Evolutionary conservation across 495 filamentous ascomycete genomes (phyloP), one percentile per base, ranked within the genome.

Genomic region (Staphylotrichum longicolle): DNA sequence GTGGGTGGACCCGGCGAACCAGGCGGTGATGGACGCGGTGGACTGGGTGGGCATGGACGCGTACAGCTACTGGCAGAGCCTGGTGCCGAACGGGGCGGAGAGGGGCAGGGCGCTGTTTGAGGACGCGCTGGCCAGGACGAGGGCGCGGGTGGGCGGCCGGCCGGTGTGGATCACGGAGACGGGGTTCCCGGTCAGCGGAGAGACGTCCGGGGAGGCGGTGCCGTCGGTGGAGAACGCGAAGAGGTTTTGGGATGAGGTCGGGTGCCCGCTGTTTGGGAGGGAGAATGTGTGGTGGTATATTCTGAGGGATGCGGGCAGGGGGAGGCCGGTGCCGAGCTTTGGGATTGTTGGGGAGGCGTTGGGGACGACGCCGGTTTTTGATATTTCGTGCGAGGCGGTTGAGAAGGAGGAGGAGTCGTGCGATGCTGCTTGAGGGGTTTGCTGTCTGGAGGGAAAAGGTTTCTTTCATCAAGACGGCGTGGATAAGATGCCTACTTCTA

Each of bases 121-220:
- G 35, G 83, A 82, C 33, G 83, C 88, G 32, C 77, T 88, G 11
- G 66, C 73, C 32, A 76, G 75, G 42, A 91, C 89, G 58, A 74
- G 83, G 65, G 70, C 70, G 33, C 85, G 77, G 42, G 83, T 82
- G 56, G 75, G 77, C 27, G 83, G 80, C 61, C 93, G 91, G 82
- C 78, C 82, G 12, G 84, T 96, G 68, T 93, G 92, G 88, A 81
- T 96, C 63, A 96, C 91, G 30, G 92, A 96, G 82, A 95, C 91
- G 33, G 93, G 92, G 63, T 93, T 87, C 82, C 92, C 92, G 58
- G 85, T 90, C 32, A 84, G 76, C 62, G 92, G 91, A 37, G 70
- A 77, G 41, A 78, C 74, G 14, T 72, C 82, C 62, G 84, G 83
- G 60, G 70, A 83, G 42, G 91, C 87, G 55, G 76, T 87, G 7